Base-by-base conservation (phyloP, 768 basidiomycete genomes). In the Russula vinacea region DNA sequence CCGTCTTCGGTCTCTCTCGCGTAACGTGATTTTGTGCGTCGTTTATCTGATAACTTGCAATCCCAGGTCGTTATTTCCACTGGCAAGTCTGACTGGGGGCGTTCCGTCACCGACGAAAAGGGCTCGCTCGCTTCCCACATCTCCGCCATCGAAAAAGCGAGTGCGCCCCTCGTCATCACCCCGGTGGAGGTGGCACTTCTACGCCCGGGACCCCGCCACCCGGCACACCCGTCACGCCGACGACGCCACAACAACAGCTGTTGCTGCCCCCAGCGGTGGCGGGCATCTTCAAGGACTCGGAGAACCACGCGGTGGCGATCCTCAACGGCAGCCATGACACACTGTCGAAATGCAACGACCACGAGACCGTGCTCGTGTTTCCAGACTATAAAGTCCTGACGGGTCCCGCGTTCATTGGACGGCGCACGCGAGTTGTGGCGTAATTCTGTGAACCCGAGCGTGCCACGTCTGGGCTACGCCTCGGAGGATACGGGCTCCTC, bases 341-440 rank as follows among this genome's bases (percentile, higher is more conserved):
- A 8, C 75, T 93, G 56, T 86, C 83, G n/a, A 81, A 86, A 58
- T 80, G 86, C 61, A 73, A 81, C 40, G 78, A 83, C 55, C 77
- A 79, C 57, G 88, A 95, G 68, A 89, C 90, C 0, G 90, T 95
- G 19, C 80, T 99, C 49, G 83, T 98, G 2, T 85, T 99, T 70
- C 96, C 96, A 7, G 96, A 99, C 75, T 98, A 87, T 78, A 93
- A 86, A 68, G 80, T 94, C 52, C 82, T 95, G 33, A 81, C 84
- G 2, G 58, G 85, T 98, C 16, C 82, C 83, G 26, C 79, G 84
- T 39, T 81, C 87, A 0, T 62, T 73, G 16, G 78, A 81, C 2
- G 90, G 90, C 29, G 94, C 94, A 7, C 78, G 84, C 62, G 79
- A 80, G 35, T 76, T 97, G 24, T 93, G 87, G 84, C 76, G 81